Evolutionary conservation across 208 protist genomes (phyloP).

Genomic region (Polymyxa betae): DNA sequence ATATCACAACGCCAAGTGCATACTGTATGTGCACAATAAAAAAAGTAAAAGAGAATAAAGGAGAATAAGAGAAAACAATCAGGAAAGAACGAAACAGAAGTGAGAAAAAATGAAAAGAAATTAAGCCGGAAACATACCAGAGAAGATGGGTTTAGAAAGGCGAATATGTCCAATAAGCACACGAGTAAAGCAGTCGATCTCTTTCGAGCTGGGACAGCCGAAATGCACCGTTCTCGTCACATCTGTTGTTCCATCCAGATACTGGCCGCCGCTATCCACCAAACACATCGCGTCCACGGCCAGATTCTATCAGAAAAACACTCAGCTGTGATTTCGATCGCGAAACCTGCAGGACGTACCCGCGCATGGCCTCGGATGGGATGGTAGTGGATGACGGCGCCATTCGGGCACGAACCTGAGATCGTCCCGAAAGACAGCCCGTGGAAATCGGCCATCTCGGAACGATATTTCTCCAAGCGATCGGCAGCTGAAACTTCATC

Average conservation of each 20-base stretch:
- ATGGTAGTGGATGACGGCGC: slow-evolving; percentile 71
- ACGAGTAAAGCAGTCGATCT: slow-evolving; percentile 63
- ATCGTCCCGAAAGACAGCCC: slow-evolving; percentile 66
- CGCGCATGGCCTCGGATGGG: neutral
- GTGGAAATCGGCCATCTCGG: neutral
- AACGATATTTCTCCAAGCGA: slow-evolving; percentile 24
- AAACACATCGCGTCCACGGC: slow-evolving; percentile 55
- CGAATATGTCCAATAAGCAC: slow-evolving; percentile 67
- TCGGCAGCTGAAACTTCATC: slow-evolving; percentile 21
- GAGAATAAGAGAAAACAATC: too few relatives aligned
- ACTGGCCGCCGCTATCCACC: slow-evolving; percentile 69
- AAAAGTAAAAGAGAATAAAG: too few relatives aligned
- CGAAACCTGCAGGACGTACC: neutral
- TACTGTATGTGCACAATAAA: neutral
- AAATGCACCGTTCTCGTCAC: slow-evolving; percentile 68
- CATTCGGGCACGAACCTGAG: slow-evolving; percentile 61
- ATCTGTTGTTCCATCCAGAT: slow-evolving; percentile 68
- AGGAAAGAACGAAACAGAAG: too few relatives aligned
- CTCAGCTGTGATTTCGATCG: neutral
- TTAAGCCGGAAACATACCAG: neutral
- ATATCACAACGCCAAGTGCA: neutral
- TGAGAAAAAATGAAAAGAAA: neutral
- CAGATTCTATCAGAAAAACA: neutral
- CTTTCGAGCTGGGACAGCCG: slow-evolving; percentile 27
- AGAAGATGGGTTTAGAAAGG: slow-evolving; percentile 55